These are phyloP conservation scores for Globisporangium nagaii DNA, from an alignment of 352 stramenopile species.

Conservation along the genomic window DNA sequence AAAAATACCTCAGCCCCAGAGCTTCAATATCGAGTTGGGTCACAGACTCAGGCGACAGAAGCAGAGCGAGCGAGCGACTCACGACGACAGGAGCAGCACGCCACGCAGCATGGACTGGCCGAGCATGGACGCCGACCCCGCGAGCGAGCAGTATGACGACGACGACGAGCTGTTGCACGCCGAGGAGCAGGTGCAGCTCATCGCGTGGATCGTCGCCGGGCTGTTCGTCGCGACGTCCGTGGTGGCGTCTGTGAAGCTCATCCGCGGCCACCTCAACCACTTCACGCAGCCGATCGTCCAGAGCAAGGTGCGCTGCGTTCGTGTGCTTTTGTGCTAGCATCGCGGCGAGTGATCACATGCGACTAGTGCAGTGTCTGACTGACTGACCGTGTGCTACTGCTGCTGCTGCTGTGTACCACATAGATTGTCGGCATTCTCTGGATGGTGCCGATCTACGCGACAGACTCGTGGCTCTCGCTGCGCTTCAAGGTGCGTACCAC, in stretches of 20 bases:
- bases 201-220: constrained; percentile 85
- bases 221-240: constrained; percentile 87
- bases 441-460: constrained; percentile 98
- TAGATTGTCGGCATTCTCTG: constrained; percentile 97
- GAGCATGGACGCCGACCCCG: not conserved
- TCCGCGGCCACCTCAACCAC: constrained; percentile 88
- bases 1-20: too few species aligned
- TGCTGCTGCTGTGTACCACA: constrained; percentile 21
- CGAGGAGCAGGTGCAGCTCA: constrained; percentile 57
- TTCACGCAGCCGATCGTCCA: constrained; percentile 93
- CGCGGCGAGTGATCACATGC: not conserved
- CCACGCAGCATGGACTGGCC: constrained; percentile 7
- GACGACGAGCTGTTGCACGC: constrained; percentile 15
- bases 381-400: not conserved
- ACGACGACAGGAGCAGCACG: not conserved
- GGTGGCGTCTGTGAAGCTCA: constrained; percentile 88
- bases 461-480: constrained; percentile 95
- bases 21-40: too few species aligned
- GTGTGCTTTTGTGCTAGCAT: not conserved
- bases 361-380: not conserved
- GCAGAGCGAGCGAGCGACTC: too few species aligned
- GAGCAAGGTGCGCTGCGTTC: constrained; percentile 83
- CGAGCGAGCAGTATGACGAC: constrained; percentile 2
- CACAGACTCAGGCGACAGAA: too few species aligned
- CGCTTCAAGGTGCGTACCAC: constrained; percentile 85